Conservation (phyloP, 2,329 filamentous ascomycete species). For the Colletotrichum viniferum region DNA sequence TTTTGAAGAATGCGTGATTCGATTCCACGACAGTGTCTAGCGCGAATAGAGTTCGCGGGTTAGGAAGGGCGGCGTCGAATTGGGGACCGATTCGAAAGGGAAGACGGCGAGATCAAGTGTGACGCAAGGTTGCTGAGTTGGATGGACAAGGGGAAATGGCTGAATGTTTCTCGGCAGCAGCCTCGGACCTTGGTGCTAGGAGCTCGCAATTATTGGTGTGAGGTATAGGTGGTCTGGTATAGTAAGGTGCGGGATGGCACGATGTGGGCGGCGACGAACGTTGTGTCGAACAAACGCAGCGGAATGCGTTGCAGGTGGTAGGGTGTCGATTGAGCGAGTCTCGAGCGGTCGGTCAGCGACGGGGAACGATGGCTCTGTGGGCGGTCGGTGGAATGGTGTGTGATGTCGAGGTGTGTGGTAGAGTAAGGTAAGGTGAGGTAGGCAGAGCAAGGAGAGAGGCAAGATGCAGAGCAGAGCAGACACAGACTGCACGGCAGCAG, state of each 20-base stretch:
- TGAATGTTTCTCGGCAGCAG: conserved; percentile 1
- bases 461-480: neutral
- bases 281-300: neutral
- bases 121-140: neutral
- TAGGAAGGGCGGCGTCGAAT: conserved; percentile 10
- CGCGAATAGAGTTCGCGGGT: conserved; percentile 19
- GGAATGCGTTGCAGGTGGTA: neutral
- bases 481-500: conserved; percentile 10
- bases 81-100: conserved; percentile 6
- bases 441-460: neutral
- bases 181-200: neutral
- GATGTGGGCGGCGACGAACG: neutral
- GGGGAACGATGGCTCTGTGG: neutral
- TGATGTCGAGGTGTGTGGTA: neutral
- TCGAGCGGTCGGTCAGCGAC: neutral
- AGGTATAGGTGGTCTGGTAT: conserved; percentile 8
- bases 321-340: neutral
- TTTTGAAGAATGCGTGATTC: neutral
- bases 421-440: neutral
- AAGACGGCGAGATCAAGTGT: neutral
- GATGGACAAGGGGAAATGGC: conserved; percentile 4
- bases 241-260: neutral
- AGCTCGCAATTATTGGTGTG: conserved; percentile 8
- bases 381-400: neutral
- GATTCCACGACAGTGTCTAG: neutral